Conservation (phyloP, 805 yeast species). For the Allodekkera sacchari region DNA sequence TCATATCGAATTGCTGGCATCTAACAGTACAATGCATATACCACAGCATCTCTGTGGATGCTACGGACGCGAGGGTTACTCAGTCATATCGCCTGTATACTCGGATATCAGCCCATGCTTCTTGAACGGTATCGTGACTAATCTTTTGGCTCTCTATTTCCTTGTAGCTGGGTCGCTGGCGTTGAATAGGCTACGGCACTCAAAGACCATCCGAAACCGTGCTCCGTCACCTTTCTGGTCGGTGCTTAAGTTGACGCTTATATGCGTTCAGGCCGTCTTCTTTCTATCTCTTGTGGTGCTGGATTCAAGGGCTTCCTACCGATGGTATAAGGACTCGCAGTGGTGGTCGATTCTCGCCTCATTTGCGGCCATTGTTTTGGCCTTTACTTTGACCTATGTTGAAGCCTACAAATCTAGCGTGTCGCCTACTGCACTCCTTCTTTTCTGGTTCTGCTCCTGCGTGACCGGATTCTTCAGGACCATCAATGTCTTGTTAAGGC, state of each 20-base stretch:
- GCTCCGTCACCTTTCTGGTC: constrained; percentile 28
- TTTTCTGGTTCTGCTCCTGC: constrained; percentile 61
- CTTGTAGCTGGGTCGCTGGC: constrained; percentile 30
- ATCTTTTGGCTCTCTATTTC: constrained; percentile 27
- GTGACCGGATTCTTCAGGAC: constrained; percentile 38
- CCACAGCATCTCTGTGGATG: too few species aligned
- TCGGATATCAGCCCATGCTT: constrained; percentile 42
- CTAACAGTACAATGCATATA: too few species aligned
- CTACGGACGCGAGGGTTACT: constrained; percentile 32
- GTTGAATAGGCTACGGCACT: constrained; percentile 23
- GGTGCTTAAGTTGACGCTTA: constrained; percentile 31
- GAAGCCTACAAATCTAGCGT: constrained; percentile 59
- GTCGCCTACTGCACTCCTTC: constrained; percentile 56
- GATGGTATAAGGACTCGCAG: constrained; percentile 18
- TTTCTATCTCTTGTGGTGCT: too few species aligned
- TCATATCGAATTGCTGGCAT: too few species aligned
- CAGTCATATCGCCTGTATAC: constrained; percentile 28
- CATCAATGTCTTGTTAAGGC: constrained; percentile 30
- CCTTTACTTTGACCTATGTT: constrained; percentile 49
- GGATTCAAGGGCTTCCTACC: too few species aligned
- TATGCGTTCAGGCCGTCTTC: constrained; percentile 29
- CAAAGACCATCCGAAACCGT: constrained; percentile 14
- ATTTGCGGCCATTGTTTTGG: constrained; percentile 38
- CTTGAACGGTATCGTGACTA: constrained; percentile 32
- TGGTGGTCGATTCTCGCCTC: constrained; percentile 23